Percentiles rank a stretch among this genome's conserved stretches.
phyloP scores from a whole-genome alignment of 2,329 filamentous ascomycete species.

The Pseudogymnoascus destructans region DNA sequence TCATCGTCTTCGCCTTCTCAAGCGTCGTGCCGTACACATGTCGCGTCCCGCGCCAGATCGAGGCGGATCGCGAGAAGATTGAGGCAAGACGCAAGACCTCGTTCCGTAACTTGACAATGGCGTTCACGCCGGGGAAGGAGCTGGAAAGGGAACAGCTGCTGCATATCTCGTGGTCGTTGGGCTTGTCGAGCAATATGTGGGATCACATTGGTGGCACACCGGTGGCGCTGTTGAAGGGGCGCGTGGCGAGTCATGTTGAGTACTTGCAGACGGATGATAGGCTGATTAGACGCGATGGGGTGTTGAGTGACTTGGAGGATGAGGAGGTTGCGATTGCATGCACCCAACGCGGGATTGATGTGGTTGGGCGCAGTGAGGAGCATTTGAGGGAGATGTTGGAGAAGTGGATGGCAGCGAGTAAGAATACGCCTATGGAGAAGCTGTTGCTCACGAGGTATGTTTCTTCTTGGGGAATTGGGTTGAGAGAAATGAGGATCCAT shows the following conservation, averaged over 20 bases:
- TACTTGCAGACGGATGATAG: slow-evolving; percentile 60
- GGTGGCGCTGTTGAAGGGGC: slow-evolving; percentile 38
- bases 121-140: slow-evolving; percentile 20
- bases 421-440: slow-evolving; percentile 22
- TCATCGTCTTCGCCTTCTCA: slow-evolving; percentile 61
- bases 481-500: not conserved
- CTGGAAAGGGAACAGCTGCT: slow-evolving; percentile 29
- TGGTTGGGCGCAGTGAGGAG: slow-evolving; percentile 31
- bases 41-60: slow-evolving; percentile 64
- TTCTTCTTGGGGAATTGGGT: not conserved
- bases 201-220: slow-evolving; percentile 33
- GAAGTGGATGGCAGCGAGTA: slow-evolving; percentile 29
- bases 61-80: slow-evolving; percentile 38
- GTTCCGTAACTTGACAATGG: slow-evolving; percentile 31
- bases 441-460: slow-evolving; percentile 28
- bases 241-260: slow-evolving; percentile 40
- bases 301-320: slow-evolving; percentile 40
- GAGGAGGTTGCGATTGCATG: slow-evolving; percentile 60
- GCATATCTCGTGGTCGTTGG: slow-evolving; percentile 31
- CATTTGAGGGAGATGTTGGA: slow-evolving; percentile 28
- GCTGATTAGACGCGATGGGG: slow-evolving; percentile 52
- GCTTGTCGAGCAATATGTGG: slow-evolving; percentile 30
- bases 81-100: slow-evolving; percentile 39
- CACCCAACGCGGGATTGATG: slow-evolving; percentile 52
- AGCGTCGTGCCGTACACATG: slow-evolving; percentile 67